Base-by-base conservation (phyloP, 306 rosid genomes). In the Quercus variabilis region DNA sequence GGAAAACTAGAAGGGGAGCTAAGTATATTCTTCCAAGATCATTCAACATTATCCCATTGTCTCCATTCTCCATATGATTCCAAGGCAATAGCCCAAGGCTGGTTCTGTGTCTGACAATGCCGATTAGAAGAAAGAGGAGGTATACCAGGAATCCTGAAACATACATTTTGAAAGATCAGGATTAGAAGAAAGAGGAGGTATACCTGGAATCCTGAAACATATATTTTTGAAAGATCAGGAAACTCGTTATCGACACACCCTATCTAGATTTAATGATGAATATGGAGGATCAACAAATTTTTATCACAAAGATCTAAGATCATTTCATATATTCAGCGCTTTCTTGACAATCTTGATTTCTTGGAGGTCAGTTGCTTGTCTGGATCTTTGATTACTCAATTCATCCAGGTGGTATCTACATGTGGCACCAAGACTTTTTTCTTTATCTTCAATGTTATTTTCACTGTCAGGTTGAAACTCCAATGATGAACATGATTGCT, bases 401-500 rank as follows among this genome's bases (percentile, higher is more conserved):
- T 1, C 31, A 2, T 62, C 55, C 18, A 58, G 31, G 11, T 86
- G 38, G 69, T 13, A 6, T 59, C 20, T 78, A 14, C 76, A 26
- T 55, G 1, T 21, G 13, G 21, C 46, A 41, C 46, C 8, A 41
- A 0, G 46, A 41, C 46, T 7, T 8, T 41, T 41, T 41, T 41
- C 46, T 41, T 41, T 41, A 8, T 41, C 46, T 41, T 41, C 46
- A 7, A 41, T 41, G 46, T 41, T 41, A 11, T 41, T 41, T 8
- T 41, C 46, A 8, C 11, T 41, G 46, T 74, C 77, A 95, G 98
- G 99, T 95, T 76, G 99, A 95, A 89, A 93, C 98, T 41, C 99
- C 99, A 55, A 95, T 92, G 98, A 90, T 95, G 99, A 95, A 91
- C 84, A 92, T 92, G 97, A 92, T 95, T 85, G 92, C 99, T 57